Evolutionary conservation across 2,329 filamentous ascomycete genomes (phyloP).

Genomic region (Colletotrichum paranaense): DNA sequence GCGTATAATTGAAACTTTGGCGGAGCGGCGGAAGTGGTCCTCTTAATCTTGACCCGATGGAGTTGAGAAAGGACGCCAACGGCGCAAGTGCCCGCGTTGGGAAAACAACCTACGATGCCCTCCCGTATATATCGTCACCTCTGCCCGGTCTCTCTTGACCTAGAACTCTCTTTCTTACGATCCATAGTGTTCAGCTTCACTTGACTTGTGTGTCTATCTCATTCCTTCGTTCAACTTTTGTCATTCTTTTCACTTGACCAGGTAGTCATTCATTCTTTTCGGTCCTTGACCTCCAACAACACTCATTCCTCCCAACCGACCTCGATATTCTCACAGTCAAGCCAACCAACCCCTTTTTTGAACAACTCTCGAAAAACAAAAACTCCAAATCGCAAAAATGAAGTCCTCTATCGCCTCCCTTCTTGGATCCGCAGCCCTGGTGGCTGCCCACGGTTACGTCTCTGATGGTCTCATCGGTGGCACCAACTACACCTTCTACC

Average conservation of each 20-base stretch:
- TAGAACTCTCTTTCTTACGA: background rate
- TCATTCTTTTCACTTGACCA: slow-evolving; percentile 37
- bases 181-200: slow-evolving; percentile 35
- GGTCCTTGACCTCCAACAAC: slow-evolving; percentile 30
- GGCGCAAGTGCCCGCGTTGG: slow-evolving; percentile 22
- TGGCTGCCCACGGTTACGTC: slow-evolving; percentile 62
- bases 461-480: slow-evolving; percentile 56
- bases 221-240: slow-evolving; percentile 33
- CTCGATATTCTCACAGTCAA: slow-evolving; percentile 32
- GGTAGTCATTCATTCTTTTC: slow-evolving; percentile 35
- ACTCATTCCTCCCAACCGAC: slow-evolving; percentile 20
- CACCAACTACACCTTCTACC: slow-evolving; percentile 44
- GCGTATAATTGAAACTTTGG: slow-evolving; percentile 36
- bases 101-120: slow-evolving; percentile 14
- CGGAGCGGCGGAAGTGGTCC: slow-evolving; percentile 31
- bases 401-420: slow-evolving; percentile 38
- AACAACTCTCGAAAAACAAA: background rate
- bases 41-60: slow-evolving; percentile 31
- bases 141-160: background rate
- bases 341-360: background rate
- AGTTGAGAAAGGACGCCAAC: slow-evolving; percentile 10
- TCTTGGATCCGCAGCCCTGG: slow-evolving; percentile 50
- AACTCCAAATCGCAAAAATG: slow-evolving; percentile 31
- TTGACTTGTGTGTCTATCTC: slow-evolving; percentile 36
- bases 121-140: slow-evolving; percentile 27